Base-by-base conservation (phyloP, 176 grass and related monocot genomes). In the Oryza australiensis region DNA sequence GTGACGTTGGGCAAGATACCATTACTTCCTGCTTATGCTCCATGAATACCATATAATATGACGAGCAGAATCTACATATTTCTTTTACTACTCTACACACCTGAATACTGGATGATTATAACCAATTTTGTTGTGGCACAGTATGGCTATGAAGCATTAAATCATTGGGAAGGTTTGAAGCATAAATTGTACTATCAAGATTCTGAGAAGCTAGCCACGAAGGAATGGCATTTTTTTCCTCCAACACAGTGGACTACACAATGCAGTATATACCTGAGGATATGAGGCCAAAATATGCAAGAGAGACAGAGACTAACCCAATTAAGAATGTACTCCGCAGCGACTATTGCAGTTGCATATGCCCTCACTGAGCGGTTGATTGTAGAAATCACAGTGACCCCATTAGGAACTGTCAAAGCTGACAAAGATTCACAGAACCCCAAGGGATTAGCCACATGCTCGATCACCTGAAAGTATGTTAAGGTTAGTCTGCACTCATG, bases 331-430 rank as follows among this genome's bases (percentile, higher is more conserved):
- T 98, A 95, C 37, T 98, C 95, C 7, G 95, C 95, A 77, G 48
- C 92, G 83, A 95, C 75, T 63, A 98, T 95, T 30, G 95, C 90
- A 81, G 92, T 80, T 62, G 87, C 95, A 87, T 94, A 98, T 74
- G 95, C 91, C 87, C 95, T 91, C 90, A 98, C 82, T 29, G 95
- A 93, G 3, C 95, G 92, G 43, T 98, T 98, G 67, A 98, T 93
- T 63, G 95, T 98, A 73, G 95, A 98, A 66, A 98, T 82, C 57
- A 98, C 79, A 73, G 88, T 92, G 51, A 84, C 90, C 20, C 92
- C 92, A 78, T 70, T 80, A 55, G 88, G 84, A 90, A 38, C 80
- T 95, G 90, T 87, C 70, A 98, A 65, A 73, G 84, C 90, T 59
- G 85, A 86, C 30, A 98, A 86, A 48, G 90, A 98, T 82, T 93